Evolutionary conservation across 352 stramenopile species (phyloP).

Genomic region (Vaucheria bursata): DNA sequence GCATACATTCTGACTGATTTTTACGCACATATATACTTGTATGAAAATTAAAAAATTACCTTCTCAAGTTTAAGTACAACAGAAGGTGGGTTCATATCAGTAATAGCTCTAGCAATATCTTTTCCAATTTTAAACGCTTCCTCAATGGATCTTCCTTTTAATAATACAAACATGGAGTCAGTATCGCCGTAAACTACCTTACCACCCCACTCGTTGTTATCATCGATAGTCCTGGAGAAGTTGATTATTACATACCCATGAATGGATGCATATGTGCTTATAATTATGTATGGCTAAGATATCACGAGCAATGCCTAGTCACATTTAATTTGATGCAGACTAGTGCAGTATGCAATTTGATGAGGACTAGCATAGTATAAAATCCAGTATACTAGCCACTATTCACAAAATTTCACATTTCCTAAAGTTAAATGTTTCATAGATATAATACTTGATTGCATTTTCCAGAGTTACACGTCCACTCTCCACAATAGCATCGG

Average conservation of each 20-base stretch:
- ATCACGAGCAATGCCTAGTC: no score
- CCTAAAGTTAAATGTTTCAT: no score
- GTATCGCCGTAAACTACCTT: constrained; percentile 93
- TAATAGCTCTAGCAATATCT: constrained; percentile 75
- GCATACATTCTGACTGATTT: neutral
- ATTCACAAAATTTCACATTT: neutral
- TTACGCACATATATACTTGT: neutral
- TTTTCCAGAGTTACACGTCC: constrained; percentile 76
- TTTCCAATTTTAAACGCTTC: constrained; percentile 82
- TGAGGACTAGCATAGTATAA: no score
- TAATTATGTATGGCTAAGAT: no score
- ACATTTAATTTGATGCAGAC: no score
- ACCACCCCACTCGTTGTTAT: constrained; percentile 59
- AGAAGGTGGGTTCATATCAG: constrained; percentile 61
- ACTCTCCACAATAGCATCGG: constrained; percentile 95
- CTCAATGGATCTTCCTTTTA: constrained; percentile 78
- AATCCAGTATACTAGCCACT: no score
- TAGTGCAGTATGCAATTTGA: no score
- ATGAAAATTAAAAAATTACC: constrained; percentile 47
- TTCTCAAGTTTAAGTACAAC: constrained; percentile 66
- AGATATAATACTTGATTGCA: neutral
- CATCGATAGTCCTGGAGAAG: constrained; percentile 25
- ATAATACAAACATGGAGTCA: constrained; percentile 95
- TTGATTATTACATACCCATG: no score
- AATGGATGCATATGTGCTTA: no score